phyloP scores from a whole-genome alignment of 495 filamentous ascomycete genomes.

The Penicillium maclennaniae region DNA sequence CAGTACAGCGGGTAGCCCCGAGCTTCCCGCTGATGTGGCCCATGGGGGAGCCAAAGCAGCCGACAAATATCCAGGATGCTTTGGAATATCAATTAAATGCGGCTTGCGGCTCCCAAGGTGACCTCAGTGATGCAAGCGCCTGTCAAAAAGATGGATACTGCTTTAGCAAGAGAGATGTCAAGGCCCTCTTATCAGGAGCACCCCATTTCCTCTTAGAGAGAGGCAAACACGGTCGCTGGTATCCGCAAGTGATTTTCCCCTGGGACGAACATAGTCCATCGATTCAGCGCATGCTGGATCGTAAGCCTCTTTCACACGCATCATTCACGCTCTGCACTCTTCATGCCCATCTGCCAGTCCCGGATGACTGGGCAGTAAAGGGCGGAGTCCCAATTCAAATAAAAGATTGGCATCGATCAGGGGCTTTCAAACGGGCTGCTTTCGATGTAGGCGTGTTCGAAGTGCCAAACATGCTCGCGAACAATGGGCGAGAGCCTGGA shows the following conservation, averaged over 20 bases:
- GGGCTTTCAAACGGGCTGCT: constrained; percentile 43
- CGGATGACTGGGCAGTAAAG: constrained; percentile 35
- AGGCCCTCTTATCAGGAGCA: constrained; percentile 71
- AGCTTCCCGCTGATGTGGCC: not conserved
- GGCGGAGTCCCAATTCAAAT: constrained; percentile 27
- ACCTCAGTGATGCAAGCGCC: not conserved
- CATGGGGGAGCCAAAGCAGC: constrained; percentile 27
- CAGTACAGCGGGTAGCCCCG: constrained; percentile 3
- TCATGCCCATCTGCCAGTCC: constrained; percentile 42
- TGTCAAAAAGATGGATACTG: not conserved
- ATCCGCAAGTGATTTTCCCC: constrained; percentile 65
- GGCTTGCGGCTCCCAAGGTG: not conserved
- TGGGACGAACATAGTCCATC: constrained; percentile 59
- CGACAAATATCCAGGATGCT: constrained; percentile 29
- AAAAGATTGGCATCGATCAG: constrained; percentile 23
- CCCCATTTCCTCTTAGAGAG: constrained; percentile 61
- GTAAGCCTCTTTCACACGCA: constrained; percentile 39
- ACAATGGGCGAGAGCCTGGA: constrained; percentile 65
- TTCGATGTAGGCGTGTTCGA: constrained; percentile 58
- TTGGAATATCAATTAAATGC: constrained; percentile 23
- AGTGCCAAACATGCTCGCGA: constrained; percentile 71
- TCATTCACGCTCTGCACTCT: constrained; percentile 47
- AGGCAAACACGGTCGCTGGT: constrained; percentile 51
- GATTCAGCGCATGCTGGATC: constrained; percentile 62
- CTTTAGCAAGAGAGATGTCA: constrained; percentile 59